Base-by-base conservation (phyloP, 352 stramenopile species). In the Phytophthora vignae region DNA sequence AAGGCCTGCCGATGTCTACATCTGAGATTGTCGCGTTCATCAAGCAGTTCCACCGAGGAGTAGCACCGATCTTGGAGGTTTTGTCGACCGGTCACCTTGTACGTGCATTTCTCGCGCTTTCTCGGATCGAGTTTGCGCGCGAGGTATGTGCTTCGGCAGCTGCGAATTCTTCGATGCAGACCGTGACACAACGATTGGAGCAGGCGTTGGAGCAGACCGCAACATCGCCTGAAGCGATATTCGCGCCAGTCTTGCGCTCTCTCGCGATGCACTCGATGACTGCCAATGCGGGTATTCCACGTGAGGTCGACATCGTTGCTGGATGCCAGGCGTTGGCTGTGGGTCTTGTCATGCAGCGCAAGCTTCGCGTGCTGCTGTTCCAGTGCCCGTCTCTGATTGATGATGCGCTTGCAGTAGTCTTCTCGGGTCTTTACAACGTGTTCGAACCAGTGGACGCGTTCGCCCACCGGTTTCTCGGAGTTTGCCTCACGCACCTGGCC, bases 361-460 rank as follows among this genome's bases (percentile, higher is more conserved):
- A 88, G 22, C 67, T 91, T 14, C 80, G 82, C 2, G 66, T 82
- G 17, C 14, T 90, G 11, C 60, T 91, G 1, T 78, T 89, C 44
- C 76, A 83, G 64, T 79, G 73, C 17, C 21, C 64, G 10, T 14
- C 67, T 4, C 53, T 88, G 17, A 58, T 81, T 9, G 71, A 90
- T 42, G 75, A 90, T 25, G 77, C 61, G 0, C 62, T 92, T 19
- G 73, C 78, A 8, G 64, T 90, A 7, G 70, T 87, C 19, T 92
- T 90, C 62, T 75, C 54, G 8, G 79, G 76, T 0, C 50, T 92
- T 1, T 88, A 80, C 72, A 85, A 84, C 55, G 73, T 77, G 10
- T 88, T 84, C 38, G 77, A 85, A 55, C 82, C 84, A 6, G 71
- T 84, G 7, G 73, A 88, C 59, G 60, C 71, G 2, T 92, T 92